Evolutionary conservation across 164 flowering plant species (phyloP).

Genomic region (Tinospora cordifolia): DNA sequence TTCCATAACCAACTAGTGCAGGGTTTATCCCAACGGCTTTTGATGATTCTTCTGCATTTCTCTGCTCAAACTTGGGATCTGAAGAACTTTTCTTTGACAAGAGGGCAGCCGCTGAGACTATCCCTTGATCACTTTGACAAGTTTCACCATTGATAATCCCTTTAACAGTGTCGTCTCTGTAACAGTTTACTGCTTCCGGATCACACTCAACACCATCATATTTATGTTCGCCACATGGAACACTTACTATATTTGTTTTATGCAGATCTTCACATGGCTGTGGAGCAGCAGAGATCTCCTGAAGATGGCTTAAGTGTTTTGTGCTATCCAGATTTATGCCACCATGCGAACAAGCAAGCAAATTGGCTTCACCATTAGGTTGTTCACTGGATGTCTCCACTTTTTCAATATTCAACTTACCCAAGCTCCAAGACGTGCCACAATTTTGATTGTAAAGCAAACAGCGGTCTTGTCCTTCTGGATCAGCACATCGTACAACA

Average conservation of each 20-base stretch:
- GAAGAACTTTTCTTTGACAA: constrained; percentile 25
- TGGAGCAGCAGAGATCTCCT: constrained; percentile 17
- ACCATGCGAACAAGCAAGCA: constrained; percentile 23
- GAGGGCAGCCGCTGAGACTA: constrained; percentile 23
- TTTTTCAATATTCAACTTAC: constrained; percentile 21
- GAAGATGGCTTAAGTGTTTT: constrained; percentile 13
- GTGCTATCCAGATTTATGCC: constrained; percentile 26
- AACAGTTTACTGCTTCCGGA: constrained; percentile 21
- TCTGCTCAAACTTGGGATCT: constrained; percentile 31
- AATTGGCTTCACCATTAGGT: constrained; percentile 11
- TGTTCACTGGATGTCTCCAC: constrained; percentile 22
- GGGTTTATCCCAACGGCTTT: constrained; percentile 19
- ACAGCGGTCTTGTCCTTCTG: constrained; percentile 22
- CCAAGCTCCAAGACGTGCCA: constrained; percentile 18
- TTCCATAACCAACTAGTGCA: constrained; percentile 29
- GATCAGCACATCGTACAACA: constrained; percentile 13
- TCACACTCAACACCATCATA: constrained; percentile 24
- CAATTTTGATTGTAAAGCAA: constrained; percentile 23
- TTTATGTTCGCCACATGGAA: constrained; percentile 25
- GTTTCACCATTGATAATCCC: constrained; percentile 17
- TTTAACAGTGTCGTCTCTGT: constrained; percentile 21
- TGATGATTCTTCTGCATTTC: constrained; percentile 27
- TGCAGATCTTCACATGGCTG: constrained; percentile 24
- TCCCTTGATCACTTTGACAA: constrained; percentile 22
- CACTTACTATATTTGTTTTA: constrained; percentile 13